Conservation (phyloP, 768 basidiomycete species). For the Boletellus emodensis region DNA sequence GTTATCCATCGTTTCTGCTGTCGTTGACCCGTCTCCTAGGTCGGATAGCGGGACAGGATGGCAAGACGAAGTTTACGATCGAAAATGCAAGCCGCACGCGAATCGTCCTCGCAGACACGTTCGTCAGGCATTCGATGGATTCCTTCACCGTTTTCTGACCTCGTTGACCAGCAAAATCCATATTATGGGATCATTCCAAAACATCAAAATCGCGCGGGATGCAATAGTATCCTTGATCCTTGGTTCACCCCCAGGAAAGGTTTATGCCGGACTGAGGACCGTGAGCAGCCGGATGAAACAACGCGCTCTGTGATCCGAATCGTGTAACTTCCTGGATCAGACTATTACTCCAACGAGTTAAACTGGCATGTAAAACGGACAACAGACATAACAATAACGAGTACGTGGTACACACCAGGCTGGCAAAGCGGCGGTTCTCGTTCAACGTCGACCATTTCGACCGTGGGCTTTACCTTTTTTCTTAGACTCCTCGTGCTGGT, state of each 20-base stretch:
- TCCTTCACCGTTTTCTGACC: constrained; percentile 5
- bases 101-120: constrained; percentile 99
- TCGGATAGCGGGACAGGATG: constrained; percentile 97
- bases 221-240: constrained; percentile 94
- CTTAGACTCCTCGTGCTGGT: constrained; percentile 47
- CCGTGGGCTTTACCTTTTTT: constrained; percentile 22
- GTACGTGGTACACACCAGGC: not conserved
- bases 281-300: constrained; percentile 93
- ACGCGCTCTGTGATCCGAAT: constrained; percentile 59
- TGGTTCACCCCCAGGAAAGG: constrained; percentile 92
- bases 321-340: constrained; percentile 4
- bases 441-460: constrained; percentile 6
- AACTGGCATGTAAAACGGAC: constrained; percentile 3
- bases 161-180: constrained; percentile 77
- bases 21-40: constrained; percentile 41
- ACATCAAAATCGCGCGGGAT: constrained; percentile 96
- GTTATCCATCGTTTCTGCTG: not conserved
- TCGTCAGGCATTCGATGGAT: constrained; percentile 29
- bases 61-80: constrained; percentile 98
- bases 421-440: not conserved
- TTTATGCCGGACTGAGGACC: constrained; percentile 86
- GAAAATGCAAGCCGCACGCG: constrained; percentile 96
- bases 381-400: not conserved
- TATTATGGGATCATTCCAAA: constrained; percentile 97
- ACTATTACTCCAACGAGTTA: constrained; percentile 8